A percentile compares a stretch with the other conserved stretches of the same genome.
phyloP scores from a whole-genome alignment of 768 basidiomycete genomes.

The Rhodosporidiobolus sp. region DNA sequence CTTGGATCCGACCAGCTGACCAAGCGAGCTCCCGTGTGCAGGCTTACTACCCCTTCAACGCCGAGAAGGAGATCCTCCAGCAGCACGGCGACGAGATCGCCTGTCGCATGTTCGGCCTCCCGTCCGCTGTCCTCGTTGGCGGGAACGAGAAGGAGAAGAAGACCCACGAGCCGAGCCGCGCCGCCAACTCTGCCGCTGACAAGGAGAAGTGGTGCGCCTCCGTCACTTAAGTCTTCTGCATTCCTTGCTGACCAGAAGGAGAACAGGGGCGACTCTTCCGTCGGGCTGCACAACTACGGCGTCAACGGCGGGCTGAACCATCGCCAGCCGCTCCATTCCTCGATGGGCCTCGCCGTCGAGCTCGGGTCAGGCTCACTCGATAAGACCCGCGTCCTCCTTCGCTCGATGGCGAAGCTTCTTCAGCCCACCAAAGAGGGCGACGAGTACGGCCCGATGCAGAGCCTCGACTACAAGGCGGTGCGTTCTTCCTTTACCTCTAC shows the following conservation, averaged over 20 bases:
- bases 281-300: conserved; percentile 54
- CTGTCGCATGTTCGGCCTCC: conserved; percentile 31
- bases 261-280: conserved; percentile 49
- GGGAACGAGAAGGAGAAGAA: background rate
- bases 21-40: conserved; percentile 54
- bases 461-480: conserved; percentile 42
- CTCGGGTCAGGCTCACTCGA: conserved; percentile 82
- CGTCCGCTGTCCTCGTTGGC: background rate
- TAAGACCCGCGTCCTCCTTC: conserved; percentile 56
- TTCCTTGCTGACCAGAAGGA: conserved; percentile 28
- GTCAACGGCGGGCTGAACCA: conserved; percentile 51
- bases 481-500: conserved; percentile 9
- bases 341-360: conserved; percentile 64
- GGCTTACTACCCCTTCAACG: conserved; percentile 79
- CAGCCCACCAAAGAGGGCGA: background rate
- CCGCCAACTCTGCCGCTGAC: conserved; percentile 15
- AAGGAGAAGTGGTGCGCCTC: conserved; percentile 39
- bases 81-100: conserved; percentile 68
- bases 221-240: background rate
- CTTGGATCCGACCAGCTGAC: background rate
- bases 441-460: background rate
- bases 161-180: background rate
- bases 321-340: conserved; percentile 15
- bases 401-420: conserved; percentile 64
- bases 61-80: conserved; percentile 82